Percentiles rank a stretch among this genome's conserved stretches.
Evolutionary conservation across 2,329 filamentous ascomycete genomes (phyloP).

Genomic region (Triangularia setosa): DNA sequence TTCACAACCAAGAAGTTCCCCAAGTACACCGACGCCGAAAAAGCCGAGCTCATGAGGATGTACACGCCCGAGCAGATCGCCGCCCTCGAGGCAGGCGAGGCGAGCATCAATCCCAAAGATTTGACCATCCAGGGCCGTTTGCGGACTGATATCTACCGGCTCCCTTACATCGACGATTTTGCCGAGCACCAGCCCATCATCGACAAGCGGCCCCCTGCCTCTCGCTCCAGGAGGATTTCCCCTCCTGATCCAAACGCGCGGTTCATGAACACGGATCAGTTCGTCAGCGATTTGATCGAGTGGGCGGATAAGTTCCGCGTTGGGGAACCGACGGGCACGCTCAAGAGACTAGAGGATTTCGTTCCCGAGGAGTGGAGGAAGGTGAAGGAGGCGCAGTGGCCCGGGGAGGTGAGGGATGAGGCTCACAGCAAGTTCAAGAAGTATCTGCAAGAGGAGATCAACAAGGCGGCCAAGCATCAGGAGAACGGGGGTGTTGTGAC

Average conservation of each 20-base stretch:
- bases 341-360: conserved; percentile 38
- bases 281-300: conserved; percentile 53
- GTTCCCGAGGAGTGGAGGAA: conserved; percentile 28
- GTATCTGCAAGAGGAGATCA: conserved; percentile 22
- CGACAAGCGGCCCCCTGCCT: conserved; percentile 58
- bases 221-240: conserved; percentile 32
- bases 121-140: conserved; percentile 68
- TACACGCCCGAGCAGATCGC: conserved; percentile 80
- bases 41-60: conserved; percentile 55
- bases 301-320: conserved; percentile 36
- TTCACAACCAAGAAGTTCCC: conserved; percentile 50
- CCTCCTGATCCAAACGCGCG: conserved; percentile 54
- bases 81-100: conserved; percentile 77
- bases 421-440: conserved; percentile 27
- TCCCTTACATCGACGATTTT: conserved; percentile 81
- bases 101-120: conserved; percentile 69
- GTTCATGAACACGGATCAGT: conserved; percentile 60
- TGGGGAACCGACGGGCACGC: conserved; percentile 31
- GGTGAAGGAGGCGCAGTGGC: conserved; percentile 27
- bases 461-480: conserved; percentile 20
- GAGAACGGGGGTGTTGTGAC: conserved; percentile 21
- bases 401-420: conserved; percentile 23
- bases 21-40: conserved; percentile 64
- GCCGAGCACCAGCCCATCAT: conserved; percentile 71
- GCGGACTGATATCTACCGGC: conserved; percentile 66